Evolutionary conservation across 495 filamentous ascomycete species (phyloP).

Genomic region (Corynascus novoguineensis): DNA sequence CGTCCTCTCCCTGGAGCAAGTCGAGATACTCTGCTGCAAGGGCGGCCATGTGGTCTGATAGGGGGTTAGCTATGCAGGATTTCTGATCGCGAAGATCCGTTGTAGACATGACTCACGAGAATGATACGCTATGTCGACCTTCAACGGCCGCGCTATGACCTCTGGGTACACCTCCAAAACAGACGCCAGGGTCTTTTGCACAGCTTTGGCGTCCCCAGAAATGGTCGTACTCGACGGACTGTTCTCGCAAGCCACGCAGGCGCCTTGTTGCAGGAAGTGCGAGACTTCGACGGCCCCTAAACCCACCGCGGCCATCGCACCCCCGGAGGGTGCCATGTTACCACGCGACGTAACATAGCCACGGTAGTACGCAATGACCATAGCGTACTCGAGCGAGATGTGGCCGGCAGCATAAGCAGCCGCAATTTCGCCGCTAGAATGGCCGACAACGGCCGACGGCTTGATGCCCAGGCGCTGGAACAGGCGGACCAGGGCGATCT

Average conservation of each 20-base stretch:
- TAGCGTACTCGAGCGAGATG: neutral
- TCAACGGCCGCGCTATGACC: neutral
- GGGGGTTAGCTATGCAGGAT: neutral
- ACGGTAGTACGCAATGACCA: neutral
- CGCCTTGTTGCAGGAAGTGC: neutral
- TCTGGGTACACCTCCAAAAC: neutral
- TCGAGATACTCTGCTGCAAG: neutral
- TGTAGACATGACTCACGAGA: neutral
- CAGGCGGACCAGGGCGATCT: neutral
- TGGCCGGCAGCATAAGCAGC: neutral
- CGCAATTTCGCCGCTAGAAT: slow-evolving; percentile 1
- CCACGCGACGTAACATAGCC: neutral
- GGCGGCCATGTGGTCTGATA: neutral
- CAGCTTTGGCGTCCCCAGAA: neutral
- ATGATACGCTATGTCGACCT: neutral
- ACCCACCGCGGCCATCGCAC: neutral
- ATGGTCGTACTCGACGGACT: slow-evolving; percentile 2
- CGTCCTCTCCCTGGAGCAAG: neutral
- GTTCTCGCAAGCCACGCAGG: neutral
- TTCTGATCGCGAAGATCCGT: no score
- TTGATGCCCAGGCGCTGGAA: neutral
- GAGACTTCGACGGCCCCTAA: neutral
- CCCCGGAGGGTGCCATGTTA: neutral
- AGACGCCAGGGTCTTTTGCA: neutral
- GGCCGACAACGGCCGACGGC: neutral